A percentile compares a stretch with the other conserved stretches of the same genome.
Conservation (phyloP, 768 basidiomycete species). For the Coprinopsis cinerea region DNA sequence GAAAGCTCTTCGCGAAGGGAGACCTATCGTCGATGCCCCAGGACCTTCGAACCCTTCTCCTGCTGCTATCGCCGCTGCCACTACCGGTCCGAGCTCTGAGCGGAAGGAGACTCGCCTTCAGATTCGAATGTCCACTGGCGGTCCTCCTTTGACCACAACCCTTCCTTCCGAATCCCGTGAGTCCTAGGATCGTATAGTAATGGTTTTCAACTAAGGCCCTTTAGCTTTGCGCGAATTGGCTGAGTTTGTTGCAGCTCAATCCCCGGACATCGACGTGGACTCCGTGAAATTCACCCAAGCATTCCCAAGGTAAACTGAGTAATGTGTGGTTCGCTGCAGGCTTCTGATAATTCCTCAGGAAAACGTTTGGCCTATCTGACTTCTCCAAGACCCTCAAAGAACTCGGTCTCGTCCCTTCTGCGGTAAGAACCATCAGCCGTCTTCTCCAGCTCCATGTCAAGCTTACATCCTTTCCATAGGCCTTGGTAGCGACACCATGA, state of each 20-base stretch:
- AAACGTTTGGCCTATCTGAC: slow-evolving; percentile 67
- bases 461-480: slow-evolving; percentile 28
- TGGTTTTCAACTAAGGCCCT: neutral
- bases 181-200: slow-evolving; percentile 21
- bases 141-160: slow-evolving; percentile 75
- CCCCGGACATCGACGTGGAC: slow-evolving; percentile 62
- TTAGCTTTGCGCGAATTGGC: slow-evolving; percentile 81
- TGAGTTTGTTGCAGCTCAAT: slow-evolving; percentile 79
- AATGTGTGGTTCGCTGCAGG: too few species aligned
- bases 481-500: slow-evolving; percentile 46
- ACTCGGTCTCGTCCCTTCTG: slow-evolving; percentile 86
- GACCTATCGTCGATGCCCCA: slow-evolving; percentile 24
- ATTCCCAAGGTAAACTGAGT: slow-evolving; percentile 67
- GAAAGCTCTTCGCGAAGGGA: slow-evolving; percentile 86
- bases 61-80: slow-evolving; percentile 28
- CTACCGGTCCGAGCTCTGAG: slow-evolving; percentile 47
- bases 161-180: slow-evolving; percentile 72
- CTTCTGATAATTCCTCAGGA: too few species aligned
- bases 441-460: neutral
- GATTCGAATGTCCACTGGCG: slow-evolving; percentile 79
- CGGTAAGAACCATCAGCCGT: slow-evolving; percentile 42
- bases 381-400: slow-evolving; percentile 77
- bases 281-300: slow-evolving; percentile 73
- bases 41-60: slow-evolving; percentile 25
- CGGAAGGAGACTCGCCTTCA: slow-evolving; percentile 87